Base-by-base conservation (phyloP, 2,329 filamentous ascomycete genomes). In the Rachicladosporium sp. region DNA sequence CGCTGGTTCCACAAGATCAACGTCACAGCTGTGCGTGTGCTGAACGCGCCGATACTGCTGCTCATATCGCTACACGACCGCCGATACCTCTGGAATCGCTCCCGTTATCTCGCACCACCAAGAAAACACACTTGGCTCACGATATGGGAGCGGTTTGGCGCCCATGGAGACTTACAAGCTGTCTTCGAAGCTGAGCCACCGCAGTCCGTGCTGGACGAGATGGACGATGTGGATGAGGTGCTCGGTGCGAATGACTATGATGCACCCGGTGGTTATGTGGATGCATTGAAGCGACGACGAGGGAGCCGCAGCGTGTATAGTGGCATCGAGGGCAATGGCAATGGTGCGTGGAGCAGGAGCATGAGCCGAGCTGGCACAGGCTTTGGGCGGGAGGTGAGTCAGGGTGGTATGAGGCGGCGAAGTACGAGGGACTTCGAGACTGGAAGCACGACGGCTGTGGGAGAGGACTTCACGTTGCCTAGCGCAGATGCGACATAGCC, bases 1-100 rank as follows among this genome's bases (percentile, higher is more conserved):
- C 77, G 85, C 33, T 89, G 83, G 83, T 91, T 91, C 56, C 85
- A 93, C 66, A 91, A 89, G 62, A 82, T 89, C 52, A 87, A 93
- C 55, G 83, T 93, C 42, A 75, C 78, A 42, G 74, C 75, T 7
- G 80, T 91, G 13, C 77, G 83, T 30, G 63, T 78, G 6, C 70
- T 88, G 51, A 91, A 91, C 58, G 68, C 82, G 2, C 85, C 85
- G 0, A 65, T 88, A 4, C 68, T 93, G 2, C 68, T 89, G 3
- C 50, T 80, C 43, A 82, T 93, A 44, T 76, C 78, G 11, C 62
- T 78, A 12, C 71, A 78, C 45, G 85, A 93, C 59, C 76, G 85
- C 37, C 71, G 73, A 4, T 66, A 76, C 7, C 69, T 88, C 10
- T 85, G 82, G 80, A 65, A 64, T 23, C 53, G 54, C 21, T 56